Evolutionary conservation across 2,329 filamentous ascomycete genomes (phyloP).

Genomic region (Ophiostoma sp.): DNA sequence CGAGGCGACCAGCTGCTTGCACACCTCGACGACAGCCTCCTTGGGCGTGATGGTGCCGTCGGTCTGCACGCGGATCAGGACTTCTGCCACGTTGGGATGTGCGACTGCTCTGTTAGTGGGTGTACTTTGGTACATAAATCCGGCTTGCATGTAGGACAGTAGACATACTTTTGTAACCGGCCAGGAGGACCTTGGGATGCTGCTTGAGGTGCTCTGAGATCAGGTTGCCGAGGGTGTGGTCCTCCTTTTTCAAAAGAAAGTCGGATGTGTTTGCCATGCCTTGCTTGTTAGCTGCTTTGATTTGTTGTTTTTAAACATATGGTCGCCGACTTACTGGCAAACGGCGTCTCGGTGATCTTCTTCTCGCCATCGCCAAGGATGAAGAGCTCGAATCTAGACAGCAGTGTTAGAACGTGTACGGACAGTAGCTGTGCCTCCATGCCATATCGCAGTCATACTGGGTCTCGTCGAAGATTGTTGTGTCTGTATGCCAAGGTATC

Average conservation of each 20-base stretch:
- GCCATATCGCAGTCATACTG: neutral
- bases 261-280: slow-evolving; percentile 92
- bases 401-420: slow-evolving; percentile 15
- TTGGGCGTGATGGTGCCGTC: slow-evolving; percentile 85
- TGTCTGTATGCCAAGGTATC: neutral
- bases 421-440: too few species aligned
- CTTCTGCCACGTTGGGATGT: slow-evolving; percentile 57
- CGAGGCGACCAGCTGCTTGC: slow-evolving; percentile 75
- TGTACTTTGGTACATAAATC: neutral
- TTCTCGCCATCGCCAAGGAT: slow-evolving; percentile 82
- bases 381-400: slow-evolving; percentile 81
- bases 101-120: slow-evolving; percentile 38
- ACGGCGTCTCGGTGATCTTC: slow-evolving; percentile 83
- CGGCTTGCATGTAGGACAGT: too few species aligned
- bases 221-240: slow-evolving; percentile 91
- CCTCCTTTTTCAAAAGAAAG: slow-evolving; percentile 94
- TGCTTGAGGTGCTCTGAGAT: slow-evolving; percentile 80
- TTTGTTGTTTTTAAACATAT: neutral
- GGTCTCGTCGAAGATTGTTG: neutral
- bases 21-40: slow-evolving; percentile 75
- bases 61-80: slow-evolving; percentile 78
- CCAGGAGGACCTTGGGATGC: slow-evolving; percentile 78
- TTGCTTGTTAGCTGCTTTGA: slow-evolving; percentile 34
- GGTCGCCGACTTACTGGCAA: slow-evolving; percentile 65
- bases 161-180: slow-evolving; percentile 76